These are phyloP conservation scores for Paramecium tetraurelia DNA, from an alignment of 73 alveolate species.

Conservation along the genomic window DNA sequence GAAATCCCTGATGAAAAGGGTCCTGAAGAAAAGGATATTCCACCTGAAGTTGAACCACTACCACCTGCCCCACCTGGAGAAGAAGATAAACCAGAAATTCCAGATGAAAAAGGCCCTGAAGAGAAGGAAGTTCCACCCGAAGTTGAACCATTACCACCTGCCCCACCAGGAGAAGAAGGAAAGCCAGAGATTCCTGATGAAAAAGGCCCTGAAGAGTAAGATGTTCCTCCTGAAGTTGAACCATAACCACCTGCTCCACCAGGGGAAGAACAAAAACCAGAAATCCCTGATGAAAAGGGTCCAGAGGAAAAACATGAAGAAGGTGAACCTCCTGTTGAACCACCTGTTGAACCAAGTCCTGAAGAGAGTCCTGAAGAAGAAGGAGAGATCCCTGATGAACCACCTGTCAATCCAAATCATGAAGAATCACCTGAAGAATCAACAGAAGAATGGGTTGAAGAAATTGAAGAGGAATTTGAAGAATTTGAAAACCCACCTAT, in stretches of 20 bases:
- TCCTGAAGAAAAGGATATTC: background rate
- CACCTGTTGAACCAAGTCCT: conserved; percentile 18
- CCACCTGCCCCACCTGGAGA: background rate
- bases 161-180: conserved; percentile 3
- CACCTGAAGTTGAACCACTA: background rate
- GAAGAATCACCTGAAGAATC: conserved; percentile 19
- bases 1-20: background rate
- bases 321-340: background rate
- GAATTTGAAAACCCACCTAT: conserved; percentile 27
- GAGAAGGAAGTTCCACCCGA: background rate
- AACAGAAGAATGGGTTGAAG: background rate
- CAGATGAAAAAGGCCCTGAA: background rate
- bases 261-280: background rate
- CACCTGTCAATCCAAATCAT: background rate
- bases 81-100: background rate
- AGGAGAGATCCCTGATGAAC: background rate
- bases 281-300: background rate
- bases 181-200: conserved; percentile 17
- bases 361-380: conserved; percentile 37
- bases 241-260: background rate
- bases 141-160: background rate
- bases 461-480: background rate
- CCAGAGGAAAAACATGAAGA: background rate
- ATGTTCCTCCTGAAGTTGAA: background rate
- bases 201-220: background rate